Conservation (phyloP, 2,329 filamentous ascomycete species). For the Paramyrothecium sp. region DNA sequence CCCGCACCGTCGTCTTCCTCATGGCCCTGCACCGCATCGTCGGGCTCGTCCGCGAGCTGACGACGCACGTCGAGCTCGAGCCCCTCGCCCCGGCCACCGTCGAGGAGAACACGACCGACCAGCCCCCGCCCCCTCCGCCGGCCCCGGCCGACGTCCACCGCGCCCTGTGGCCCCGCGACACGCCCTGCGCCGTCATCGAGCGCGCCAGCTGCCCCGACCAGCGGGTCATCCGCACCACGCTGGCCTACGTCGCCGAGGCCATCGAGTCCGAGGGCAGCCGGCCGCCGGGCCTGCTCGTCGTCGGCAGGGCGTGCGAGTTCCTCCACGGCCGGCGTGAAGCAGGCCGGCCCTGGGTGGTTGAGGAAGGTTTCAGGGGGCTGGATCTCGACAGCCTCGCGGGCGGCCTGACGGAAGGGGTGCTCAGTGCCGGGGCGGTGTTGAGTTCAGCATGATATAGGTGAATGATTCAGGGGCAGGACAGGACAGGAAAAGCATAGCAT, state of each 20-base stretch:
- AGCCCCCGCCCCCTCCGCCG: conserved; percentile 10
- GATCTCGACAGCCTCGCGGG: conserved; percentile 44
- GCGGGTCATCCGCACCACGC: conserved; percentile 83
- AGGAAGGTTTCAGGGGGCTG: conserved; percentile 80
- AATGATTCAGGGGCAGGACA: neutral
- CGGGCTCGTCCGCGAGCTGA: conserved; percentile 72
- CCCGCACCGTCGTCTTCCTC: conserved; percentile 84
- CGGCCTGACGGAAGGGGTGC: neutral
- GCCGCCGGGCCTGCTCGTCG: conserved; percentile 84
- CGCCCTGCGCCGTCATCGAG: conserved; percentile 90
- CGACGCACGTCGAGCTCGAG: conserved; percentile 36
- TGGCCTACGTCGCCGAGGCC: conserved; percentile 75
- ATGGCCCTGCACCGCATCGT: conserved; percentile 90
- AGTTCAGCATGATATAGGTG: neutral
- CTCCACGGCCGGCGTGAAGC: conserved; percentile 55
- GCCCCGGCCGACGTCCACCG: conserved; percentile 18
- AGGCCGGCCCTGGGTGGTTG: conserved; percentile 73
- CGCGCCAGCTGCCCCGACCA: conserved; percentile 93
- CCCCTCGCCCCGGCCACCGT: conserved; percentile 17
- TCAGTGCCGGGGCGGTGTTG: neutral
- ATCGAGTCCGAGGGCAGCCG: conserved; percentile 87
- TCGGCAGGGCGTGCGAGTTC: conserved; percentile 81
- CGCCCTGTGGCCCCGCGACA: conserved; percentile 67
- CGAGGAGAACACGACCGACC: conserved; percentile 9
- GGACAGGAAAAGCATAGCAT: neutral